Evolutionary conservation across 257 asterid species (phyloP), one percentile per base, ranked within the genome.

Genomic region (Thymus quinquecostatus): DNA sequence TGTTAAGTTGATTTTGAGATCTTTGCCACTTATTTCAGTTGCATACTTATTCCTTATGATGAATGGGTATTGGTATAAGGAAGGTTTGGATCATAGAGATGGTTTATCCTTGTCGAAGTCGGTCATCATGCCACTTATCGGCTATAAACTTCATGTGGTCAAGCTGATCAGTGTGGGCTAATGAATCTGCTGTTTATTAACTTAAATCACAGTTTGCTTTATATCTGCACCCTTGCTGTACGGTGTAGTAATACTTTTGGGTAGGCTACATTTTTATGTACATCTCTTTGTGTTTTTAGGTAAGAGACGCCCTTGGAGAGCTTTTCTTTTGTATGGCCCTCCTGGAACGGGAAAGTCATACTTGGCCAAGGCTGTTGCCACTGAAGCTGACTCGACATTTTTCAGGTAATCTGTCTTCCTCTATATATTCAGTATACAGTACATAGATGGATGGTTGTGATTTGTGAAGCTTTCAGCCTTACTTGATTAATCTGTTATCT

Each of bases 291-390:
- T 53, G 58, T 14, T 51, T 44, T 69, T 60, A 64, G 75, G 48
- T 49, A 51, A 59, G 87, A 91, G 98, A 70, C 89, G 95, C 13
- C 99, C 99, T 3, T 94, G 99, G 99, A 89, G 96, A 78, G 99
- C 99, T 58, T 94, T 94, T 80, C 98, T 94, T 77, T 86, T 94
- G 73, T 94, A 94, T 70, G 99, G 99, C 75, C 99, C 99, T 40
- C 99, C 99, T 53, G 99, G 97, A 71, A 94, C 98, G 1, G 99
- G 99, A 72, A 94, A 94, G 83, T 94, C 99, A 59, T 94, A 91
- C 86, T 77, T 94, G 79, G 99, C 99, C 41, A 94, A 94, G 84
- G 99, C 99, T 74, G 99, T 94, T 80, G 99, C 99, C 70, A 94
- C 99, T 11, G 99, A 94, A 85, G 99, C 98, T 5, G 99, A 94